phyloP scores from a whole-genome alignment of 2,329 filamentous ascomycete genomes.

The Cercospora brassicicola region DNA sequence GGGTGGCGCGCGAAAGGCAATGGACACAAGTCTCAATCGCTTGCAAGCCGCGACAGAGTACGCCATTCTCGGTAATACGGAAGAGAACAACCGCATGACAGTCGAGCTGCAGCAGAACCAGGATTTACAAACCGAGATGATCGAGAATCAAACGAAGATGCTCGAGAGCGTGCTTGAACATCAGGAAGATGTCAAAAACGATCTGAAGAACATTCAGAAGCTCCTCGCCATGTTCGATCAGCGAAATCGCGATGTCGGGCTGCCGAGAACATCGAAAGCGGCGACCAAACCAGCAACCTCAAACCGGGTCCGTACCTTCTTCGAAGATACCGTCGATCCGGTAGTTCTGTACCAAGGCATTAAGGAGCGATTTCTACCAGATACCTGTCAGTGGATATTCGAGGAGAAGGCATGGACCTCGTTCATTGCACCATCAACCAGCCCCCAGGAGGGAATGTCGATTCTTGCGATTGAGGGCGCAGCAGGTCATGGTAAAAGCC shows the following conservation, averaged over 20 bases:
- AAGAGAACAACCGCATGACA: constrained; percentile 9
- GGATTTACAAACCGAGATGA: constrained; percentile 10
- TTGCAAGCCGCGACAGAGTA: constrained; percentile 7
- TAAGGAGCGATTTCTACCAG: constrained; percentile 6
- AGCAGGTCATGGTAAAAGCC: constrained; percentile 7
- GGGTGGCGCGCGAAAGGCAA: constrained; percentile 7
- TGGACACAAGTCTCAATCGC: constrained; percentile 8
- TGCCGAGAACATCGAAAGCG: constrained; percentile 1
- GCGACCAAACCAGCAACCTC: constrained; percentile 10
- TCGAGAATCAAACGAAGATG: constrained; percentile 13
- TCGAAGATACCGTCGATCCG: constrained; percentile 7
- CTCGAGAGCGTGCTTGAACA: constrained; percentile 7
- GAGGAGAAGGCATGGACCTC: background rate
- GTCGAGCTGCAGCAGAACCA: constrained; percentile 15
- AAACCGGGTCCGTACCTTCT: constrained; percentile 1
- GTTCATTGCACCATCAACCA: background rate
- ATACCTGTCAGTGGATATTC: constrained; percentile 13
- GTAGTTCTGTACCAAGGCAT: background rate
- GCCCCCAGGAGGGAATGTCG: background rate
- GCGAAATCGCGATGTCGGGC: background rate
- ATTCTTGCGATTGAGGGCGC: constrained; percentile 9
- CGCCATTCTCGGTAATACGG: constrained; percentile 10
- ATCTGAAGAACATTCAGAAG: constrained; percentile 13
- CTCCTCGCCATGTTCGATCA: constrained; percentile 11
- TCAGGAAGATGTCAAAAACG: constrained; percentile 7